These are phyloP conservation scores for Monilinia vaccinii-corymbosi DNA, from an alignment of 2,329 filamentous ascomycete species.

Conservation along the genomic window DNA sequence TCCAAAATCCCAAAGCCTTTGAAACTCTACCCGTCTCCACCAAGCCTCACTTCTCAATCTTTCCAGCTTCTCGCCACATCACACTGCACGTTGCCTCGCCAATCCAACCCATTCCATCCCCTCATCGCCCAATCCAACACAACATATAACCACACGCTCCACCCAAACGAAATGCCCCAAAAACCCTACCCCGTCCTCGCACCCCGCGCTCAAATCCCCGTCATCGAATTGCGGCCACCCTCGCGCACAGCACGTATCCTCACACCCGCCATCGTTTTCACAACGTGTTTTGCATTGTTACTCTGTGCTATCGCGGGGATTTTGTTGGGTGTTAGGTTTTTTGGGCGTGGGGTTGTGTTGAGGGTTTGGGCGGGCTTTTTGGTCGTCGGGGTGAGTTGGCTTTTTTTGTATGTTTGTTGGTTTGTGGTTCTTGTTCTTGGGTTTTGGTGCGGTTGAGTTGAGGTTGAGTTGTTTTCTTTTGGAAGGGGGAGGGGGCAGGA, in stretches of 20 bases:
- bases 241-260: conserved; percentile 15
- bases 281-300: conserved; percentile 13
- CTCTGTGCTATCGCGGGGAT: conserved; percentile 11
- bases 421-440: neutral
- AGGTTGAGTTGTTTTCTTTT: neutral
- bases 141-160: too few species aligned
- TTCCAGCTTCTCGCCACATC: too few species aligned
- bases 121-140: too few species aligned
- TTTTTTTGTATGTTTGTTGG: neutral
- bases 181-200: neutral
- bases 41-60: too few species aligned
- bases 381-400: conserved; percentile 21
- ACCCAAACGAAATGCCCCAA: neutral
- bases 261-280: conserved; percentile 15
- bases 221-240: neutral
- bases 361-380: conserved; percentile 4
- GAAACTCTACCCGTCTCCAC: too few species aligned
- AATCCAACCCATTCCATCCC: too few species aligned
- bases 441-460: neutral
- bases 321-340: conserved; percentile 12
- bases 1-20: too few species aligned
- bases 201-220: neutral
- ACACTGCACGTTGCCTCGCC: too few species aligned
- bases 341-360: neutral
- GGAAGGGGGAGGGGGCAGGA: too few species aligned